phyloP scores from a whole-genome alignment of 2,329 filamentous ascomycete species.

The Alternaria burnsii region DNA sequence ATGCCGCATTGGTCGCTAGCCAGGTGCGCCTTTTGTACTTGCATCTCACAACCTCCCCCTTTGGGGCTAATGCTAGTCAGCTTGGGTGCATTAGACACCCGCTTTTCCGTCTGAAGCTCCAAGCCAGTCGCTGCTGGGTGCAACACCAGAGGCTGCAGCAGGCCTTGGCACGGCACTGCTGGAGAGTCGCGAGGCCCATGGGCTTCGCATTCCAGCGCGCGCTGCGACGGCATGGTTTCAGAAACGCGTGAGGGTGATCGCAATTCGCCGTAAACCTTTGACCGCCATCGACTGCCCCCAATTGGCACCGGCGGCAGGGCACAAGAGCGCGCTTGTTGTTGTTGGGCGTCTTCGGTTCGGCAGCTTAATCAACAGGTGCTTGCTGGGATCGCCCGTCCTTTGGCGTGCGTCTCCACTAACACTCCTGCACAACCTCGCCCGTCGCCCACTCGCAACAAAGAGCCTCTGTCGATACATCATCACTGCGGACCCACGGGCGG shows the following conservation, averaged over 20 bases:
- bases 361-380: conserved; percentile 11
- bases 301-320: conserved; percentile 2
- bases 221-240: conserved; percentile 9
- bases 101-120: conserved; percentile 25
- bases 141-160: conserved; percentile 9
- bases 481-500: conserved; percentile 26
- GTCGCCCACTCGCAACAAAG: conserved; percentile 7
- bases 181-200: conserved; percentile 6
- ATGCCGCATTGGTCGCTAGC: conserved; percentile 18
- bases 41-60: conserved; percentile 19
- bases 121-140: conserved; percentile 21
- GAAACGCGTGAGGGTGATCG: not conserved
- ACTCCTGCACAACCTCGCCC: conserved; percentile 28
- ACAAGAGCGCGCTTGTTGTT: conserved; percentile 5
- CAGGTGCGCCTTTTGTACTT: conserved; percentile 6
- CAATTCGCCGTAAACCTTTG: not conserved
- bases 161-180: conserved; percentile 8
- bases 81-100: conserved; percentile 21
- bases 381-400: conserved; percentile 19
- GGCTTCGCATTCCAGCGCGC: not conserved
- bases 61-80: conserved; percentile 21
- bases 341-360: conserved; percentile 17
- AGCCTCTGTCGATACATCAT: conserved; percentile 28
- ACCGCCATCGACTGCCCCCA: not conserved
- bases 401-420: conserved; percentile 26